phyloP scores from a whole-genome alignment of 257 asterid species.

The Osmanthus fragrans region DNA sequence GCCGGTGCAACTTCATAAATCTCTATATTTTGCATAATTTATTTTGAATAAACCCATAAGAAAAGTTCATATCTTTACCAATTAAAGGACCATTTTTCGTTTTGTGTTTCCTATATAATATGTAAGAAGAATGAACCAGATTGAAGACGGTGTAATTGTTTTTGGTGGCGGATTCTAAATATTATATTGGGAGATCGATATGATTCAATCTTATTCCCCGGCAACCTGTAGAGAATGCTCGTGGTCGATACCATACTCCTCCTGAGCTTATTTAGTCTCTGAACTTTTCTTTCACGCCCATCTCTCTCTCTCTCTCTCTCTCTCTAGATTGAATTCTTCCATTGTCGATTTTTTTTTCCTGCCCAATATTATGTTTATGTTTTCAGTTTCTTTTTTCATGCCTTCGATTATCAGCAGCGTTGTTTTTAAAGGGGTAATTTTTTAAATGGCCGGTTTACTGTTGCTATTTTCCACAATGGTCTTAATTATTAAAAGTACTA shows the following conservation, averaged over 20 bases:
- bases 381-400: no score
- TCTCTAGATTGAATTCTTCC: background rate
- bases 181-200: constrained; percentile 29
- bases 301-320: no score
- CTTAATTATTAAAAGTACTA: no score
- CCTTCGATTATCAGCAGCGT: background rate
- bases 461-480: no score
- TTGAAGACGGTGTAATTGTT: background rate
- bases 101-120: background rate
- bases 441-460: no score
- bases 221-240: constrained; percentile 29
- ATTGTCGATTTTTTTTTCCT: no score
- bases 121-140: background rate
- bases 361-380: background rate
- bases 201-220: constrained; percentile 23
- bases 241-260: constrained; percentile 25
- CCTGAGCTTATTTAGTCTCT: constrained; percentile 25
- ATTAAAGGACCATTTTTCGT: background rate
- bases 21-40: background rate
- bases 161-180: constrained; percentile 19
- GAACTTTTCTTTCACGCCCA: constrained; percentile 6
- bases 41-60: background rate
- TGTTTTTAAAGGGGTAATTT: no score
- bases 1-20: no score
- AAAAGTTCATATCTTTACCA: background rate